Evolutionary conservation across 1,139 yeast species (phyloP).

Genomic region (Yarrowia galli): DNA sequence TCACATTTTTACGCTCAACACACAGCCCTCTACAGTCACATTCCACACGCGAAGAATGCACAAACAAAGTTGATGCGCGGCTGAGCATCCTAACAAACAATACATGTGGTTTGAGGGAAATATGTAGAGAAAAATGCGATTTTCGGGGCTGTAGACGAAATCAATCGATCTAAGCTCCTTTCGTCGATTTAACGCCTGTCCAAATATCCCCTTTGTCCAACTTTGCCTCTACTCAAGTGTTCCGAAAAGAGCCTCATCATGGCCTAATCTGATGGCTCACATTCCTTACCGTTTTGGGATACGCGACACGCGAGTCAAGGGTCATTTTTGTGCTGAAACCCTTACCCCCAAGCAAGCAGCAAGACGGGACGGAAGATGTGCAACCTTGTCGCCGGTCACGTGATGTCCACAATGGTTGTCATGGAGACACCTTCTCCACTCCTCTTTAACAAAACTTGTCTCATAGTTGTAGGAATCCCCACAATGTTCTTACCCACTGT

Average conservation of each 20-base stretch:
- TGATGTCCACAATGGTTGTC: slow-evolving; percentile 35
- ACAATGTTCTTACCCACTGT: too few species aligned
- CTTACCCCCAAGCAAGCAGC: slow-evolving; percentile 25
- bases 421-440: too few species aligned
- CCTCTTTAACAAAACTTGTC: too few species aligned
- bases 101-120: slow-evolving; percentile 31
- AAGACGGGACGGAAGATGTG: not conserved
- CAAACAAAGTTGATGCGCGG: slow-evolving; percentile 37
- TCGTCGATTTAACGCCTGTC: not conserved
- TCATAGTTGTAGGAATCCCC: too few species aligned
- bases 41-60: slow-evolving; percentile 36
- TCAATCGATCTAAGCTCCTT: not conserved
- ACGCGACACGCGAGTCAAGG: slow-evolving; percentile 38
- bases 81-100: slow-evolving; percentile 35
- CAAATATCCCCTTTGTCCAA: not conserved
- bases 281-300: slow-evolving; percentile 33
- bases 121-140: slow-evolving; percentile 8
- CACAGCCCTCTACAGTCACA: not conserved
- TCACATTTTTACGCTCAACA: not conserved
- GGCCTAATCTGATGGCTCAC: slow-evolving; percentile 32
- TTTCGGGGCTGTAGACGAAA: not conserved
- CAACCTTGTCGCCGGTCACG: slow-evolving; percentile 13
- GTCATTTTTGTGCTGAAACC: slow-evolving; percentile 17
- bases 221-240: not conserved
- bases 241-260: not conserved